A percentile compares a stretch with the other conserved stretches of the same genome.
Conservation (phyloP, 495 filamentous ascomycete species). For the Tuber brumale region DNA sequence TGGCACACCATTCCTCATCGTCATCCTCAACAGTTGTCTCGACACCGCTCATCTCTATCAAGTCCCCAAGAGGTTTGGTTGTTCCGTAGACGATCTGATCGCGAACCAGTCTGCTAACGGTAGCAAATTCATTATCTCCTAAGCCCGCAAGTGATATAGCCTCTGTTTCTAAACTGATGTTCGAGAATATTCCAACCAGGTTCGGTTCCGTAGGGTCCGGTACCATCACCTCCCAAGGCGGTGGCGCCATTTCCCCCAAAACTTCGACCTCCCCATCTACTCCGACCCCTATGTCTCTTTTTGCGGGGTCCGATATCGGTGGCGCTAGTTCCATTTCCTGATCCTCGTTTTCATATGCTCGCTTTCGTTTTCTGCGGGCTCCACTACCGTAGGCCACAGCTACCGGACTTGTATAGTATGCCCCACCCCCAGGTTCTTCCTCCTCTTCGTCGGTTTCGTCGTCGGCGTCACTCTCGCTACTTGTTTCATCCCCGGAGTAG, state of each 20-base stretch:
- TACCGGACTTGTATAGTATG: slow-evolving; percentile 32
- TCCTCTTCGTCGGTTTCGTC: slow-evolving; percentile 39
- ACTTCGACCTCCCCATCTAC: slow-evolving; percentile 25
- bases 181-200: slow-evolving; percentile 37
- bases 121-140: slow-evolving; percentile 33
- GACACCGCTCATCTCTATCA: slow-evolving; percentile 18
- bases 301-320: slow-evolving; percentile 18
- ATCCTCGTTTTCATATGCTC: slow-evolving; percentile 32
- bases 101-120: slow-evolving; percentile 33
- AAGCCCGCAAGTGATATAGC: slow-evolving; percentile 25
- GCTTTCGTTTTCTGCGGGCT: slow-evolving; percentile 32
- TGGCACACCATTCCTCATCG: slow-evolving; percentile 26
- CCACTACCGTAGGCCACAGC: slow-evolving; percentile 15
- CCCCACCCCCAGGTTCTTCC: slow-evolving; percentile 21
- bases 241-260: slow-evolving; percentile 31
- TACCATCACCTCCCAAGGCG: slow-evolving; percentile 40
- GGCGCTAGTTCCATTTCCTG: slow-evolving; percentile 8
- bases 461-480: slow-evolving; percentile 37
- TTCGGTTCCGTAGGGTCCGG: slow-evolving; percentile 35
- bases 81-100: slow-evolving; percentile 35
- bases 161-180: slow-evolving; percentile 29
- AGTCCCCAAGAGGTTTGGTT: slow-evolving; percentile 23
- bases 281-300: slow-evolving; percentile 22
- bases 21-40: slow-evolving; percentile 34
- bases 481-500: slow-evolving; percentile 33